Base-by-base conservation (phyloP, 2,329 filamentous ascomycete genomes). In the Calonectria pauciramosa region DNA sequence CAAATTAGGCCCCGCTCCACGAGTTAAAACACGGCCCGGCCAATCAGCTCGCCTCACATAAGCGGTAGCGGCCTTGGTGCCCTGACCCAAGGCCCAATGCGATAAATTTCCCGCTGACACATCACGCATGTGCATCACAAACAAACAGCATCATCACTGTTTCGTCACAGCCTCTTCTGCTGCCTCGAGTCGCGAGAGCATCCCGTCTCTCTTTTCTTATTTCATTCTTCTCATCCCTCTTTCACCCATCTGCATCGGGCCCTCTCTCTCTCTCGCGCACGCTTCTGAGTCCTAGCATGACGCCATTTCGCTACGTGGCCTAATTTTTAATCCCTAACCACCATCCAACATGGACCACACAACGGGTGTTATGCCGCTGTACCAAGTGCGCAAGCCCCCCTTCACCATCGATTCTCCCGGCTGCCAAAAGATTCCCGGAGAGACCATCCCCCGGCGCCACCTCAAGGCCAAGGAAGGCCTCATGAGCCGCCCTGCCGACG, bases 381-480 rank as follows among this genome's bases (percentile, higher is more conserved):
- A 89, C 79, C 90, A 91, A 85, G 87, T 90, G 78, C 92, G 93
- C 85, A 92, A 93, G 84, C 90, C 92, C 16, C 95, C 95, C 11
- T 96, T 93, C 87, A 93, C 93, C 69, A 88, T 96, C 81, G 94
- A 96, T 79, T 91, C 90, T 5, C 87, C 94, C 10, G 94, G 92
- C 79, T 91, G 88, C 78, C 86, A 92, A 82, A 92, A 93, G 78
- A 90, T 93, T 70, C 89, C 93, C 1, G 94, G 94, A 86, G 95
- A 98, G 88, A 96, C 95, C 49, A 92, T 95, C 77, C 95, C 96
- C 23, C 93, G 94, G 76, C 91, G 95, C 68, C 92, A 97, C 83
- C 88, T 91, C 59, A 87, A 88, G 71, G 91, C 93, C 75, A 94
- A 93, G 82, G 89, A 97, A 80, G 91, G 90, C 67, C 92, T 98